Conservation (phyloP, 2,329 filamentous ascomycete species). For the Tolypocladium amazonense region DNA sequence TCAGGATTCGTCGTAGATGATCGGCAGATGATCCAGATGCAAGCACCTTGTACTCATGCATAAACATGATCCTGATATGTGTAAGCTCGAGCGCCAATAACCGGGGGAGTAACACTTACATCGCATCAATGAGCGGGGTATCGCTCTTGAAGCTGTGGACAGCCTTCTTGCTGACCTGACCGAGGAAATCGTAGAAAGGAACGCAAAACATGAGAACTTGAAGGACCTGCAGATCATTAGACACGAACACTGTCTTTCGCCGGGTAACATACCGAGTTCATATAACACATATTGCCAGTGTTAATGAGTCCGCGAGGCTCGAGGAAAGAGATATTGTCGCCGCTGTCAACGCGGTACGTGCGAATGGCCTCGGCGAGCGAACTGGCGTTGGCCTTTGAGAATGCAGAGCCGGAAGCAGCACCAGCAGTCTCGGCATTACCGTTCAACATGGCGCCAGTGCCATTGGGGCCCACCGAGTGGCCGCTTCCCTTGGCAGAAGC, state of each 20-base stretch:
- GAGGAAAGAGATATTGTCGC: conserved; percentile 65
- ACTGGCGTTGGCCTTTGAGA: conserved; percentile 35
- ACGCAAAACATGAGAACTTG: conserved; percentile 91
- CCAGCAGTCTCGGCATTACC: conserved; percentile 8
- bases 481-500: conserved; percentile 10
- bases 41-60: conserved; percentile 82
- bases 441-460: conserved; percentile 12
- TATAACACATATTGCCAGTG: conserved; percentile 98
- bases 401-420: conserved; percentile 18
- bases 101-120: conserved; percentile 37
- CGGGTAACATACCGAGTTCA: conserved; percentile 79
- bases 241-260: not conserved
- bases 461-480: conserved; percentile 15
- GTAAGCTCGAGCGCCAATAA: not conserved
- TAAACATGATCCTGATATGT: conserved; percentile 72
- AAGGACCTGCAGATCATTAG: conserved; percentile 52
- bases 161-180: conserved; percentile 74
- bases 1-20: conserved; percentile 62
- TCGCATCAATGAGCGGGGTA: conserved; percentile 85
- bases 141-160: conserved; percentile 91
- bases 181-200: conserved; percentile 90
- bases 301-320: conserved; percentile 92
- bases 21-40: conserved; percentile 68
- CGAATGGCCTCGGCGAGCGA: conserved; percentile 69
- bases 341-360: conserved; percentile 56